Base-by-base conservation (phyloP, 768 basidiomycete species). In the Hebeloma cylindrosporum region DNA sequence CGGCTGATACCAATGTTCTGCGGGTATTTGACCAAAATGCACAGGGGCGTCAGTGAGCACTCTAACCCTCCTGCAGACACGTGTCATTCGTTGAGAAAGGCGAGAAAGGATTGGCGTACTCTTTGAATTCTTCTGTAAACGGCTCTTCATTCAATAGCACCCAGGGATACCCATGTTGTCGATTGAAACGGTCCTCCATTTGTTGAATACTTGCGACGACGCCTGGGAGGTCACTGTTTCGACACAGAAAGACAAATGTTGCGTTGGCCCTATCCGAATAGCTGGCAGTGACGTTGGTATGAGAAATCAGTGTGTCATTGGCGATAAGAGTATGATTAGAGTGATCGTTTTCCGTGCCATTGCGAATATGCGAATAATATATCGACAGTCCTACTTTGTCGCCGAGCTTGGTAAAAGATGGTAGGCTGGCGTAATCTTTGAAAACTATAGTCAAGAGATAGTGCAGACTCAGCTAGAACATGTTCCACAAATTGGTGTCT, bases 151-250 rank as follows among this genome's bases (percentile, higher is more conserved):
- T 93, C 28, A 94, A 72, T 56, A 93, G 80, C n/a, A 88, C 80
- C 69, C 84, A 93, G 7, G 88, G 87, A 63, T 93, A 93, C 10
- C 67, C 66, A 52, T 80, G 82, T 50, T 78, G 72, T 49, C 71
- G 73, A 69, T 97, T 97, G 67, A 94, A 95, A 21, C 86, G 70
- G 55, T 88, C 83, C 67, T 97, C 93, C 64, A 85, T 71, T 47
- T 79, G 77, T 50, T 77, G 76, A 48, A 86, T 79, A 45, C 78
- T 81, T 22, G 75, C 66, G 22, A 79, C 59, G 25, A 77, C 77
- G 18, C 75, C 75, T 23, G 60, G 50, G n/a, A 82, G 58, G 45
- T 82, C 80, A 16, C 60, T 67, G 57, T 82, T 81, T 9, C 78
- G 62, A 37, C 73, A 78, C 18, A 96, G 77, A 50, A 89, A 73